Base-by-base conservation (phyloP, 257 asterid species). In the Sherardia arvensis region DNA sequence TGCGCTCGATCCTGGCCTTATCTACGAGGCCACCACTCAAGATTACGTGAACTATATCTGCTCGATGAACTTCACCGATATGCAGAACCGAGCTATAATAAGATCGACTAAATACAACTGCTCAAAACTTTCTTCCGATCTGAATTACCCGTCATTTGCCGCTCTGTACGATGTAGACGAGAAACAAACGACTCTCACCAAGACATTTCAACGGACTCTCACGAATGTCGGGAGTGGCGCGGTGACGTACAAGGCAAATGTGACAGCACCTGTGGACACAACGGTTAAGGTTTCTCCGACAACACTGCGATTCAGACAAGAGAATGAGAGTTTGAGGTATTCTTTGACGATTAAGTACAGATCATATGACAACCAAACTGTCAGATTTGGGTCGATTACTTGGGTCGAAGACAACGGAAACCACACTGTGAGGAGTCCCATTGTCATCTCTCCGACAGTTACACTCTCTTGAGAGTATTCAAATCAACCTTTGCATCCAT, bases 41-140 rank as follows among this genome's bases (percentile, higher is more conserved):
- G 71, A 66, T 17, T 56, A 66, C 9, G 48, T 56, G 4, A 45
- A 38, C 25, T 53, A 23, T 27, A 17, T 56, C 27, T 66, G 71
- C 57, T 38, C 64, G 4, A 66, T 66, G 56, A 66, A 66, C 56
- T 48, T 36, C 64, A 66, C 70, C 10, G 38, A 49, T 2, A 49
- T 49, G 56, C 56, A 49, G 56, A 49, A 49, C 26, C 26, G 23
- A 26, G 56, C 56, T 8, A 49, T 49, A 3, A 20, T 49, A 20
- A 7, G 56, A 49, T 49, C 56, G 1, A 3, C 56, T 26, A 49
- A 49, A 6, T 49, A 49, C 56, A 49, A 21, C 56, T 49, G 56
- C 56, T 49, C 56, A 49, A 18, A 49, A 12, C 56, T 26, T 20
- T 49, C 56, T 49, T 20, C 56, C 20, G 56, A 49, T 49, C 56